phyloP scores from a whole-genome alignment of 495 filamentous ascomycete genomes.

The Daldinia caldariorum region DNA sequence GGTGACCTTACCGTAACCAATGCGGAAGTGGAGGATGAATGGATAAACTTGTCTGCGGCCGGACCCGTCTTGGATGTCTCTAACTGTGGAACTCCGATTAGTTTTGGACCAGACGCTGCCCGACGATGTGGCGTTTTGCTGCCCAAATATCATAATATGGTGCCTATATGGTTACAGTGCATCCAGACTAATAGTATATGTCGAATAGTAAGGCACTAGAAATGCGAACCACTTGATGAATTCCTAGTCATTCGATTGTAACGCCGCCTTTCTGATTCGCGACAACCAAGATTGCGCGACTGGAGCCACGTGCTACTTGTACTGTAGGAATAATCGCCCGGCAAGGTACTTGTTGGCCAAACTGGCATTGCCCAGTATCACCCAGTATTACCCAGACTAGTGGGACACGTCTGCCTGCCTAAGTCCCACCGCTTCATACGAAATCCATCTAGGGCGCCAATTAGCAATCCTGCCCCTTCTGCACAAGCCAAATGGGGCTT shows the following conservation, averaged over 20 bases:
- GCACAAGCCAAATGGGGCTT: constrained; percentile 28
- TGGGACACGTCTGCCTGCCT: constrained; percentile 44
- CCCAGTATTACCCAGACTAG: constrained; percentile 34
- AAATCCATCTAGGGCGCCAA: constrained; percentile 37
- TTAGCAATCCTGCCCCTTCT: constrained; percentile 30
- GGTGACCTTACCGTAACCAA: constrained; percentile 31
- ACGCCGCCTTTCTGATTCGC: constrained; percentile 30
- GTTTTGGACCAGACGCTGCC: constrained; percentile 38
- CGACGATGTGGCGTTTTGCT: constrained; percentile 37
- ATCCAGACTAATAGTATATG: constrained; percentile 28
- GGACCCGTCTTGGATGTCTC: constrained; percentile 35
- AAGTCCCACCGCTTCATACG: constrained; percentile 44
- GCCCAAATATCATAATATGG: constrained; percentile 41
- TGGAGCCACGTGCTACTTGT: constrained; percentile 49
- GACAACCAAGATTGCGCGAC: constrained; percentile 30
- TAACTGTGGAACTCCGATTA: constrained; percentile 31
- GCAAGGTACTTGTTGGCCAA: constrained; percentile 34
- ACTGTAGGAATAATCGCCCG: constrained; percentile 36
- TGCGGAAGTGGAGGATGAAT: constrained; percentile 33
- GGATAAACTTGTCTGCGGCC: constrained; percentile 37
- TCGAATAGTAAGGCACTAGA: constrained; percentile 28
- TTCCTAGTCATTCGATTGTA: constrained; percentile 32
- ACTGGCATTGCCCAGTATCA: constrained; percentile 31
- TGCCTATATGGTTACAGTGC: constrained; percentile 34
- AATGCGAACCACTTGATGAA: constrained; percentile 31